Evolutionary conservation across 192 early-diverging fungal genomes (phyloP), one percentile per base, ranked within the genome.

Genomic region (Linnemannia zychae): DNA sequence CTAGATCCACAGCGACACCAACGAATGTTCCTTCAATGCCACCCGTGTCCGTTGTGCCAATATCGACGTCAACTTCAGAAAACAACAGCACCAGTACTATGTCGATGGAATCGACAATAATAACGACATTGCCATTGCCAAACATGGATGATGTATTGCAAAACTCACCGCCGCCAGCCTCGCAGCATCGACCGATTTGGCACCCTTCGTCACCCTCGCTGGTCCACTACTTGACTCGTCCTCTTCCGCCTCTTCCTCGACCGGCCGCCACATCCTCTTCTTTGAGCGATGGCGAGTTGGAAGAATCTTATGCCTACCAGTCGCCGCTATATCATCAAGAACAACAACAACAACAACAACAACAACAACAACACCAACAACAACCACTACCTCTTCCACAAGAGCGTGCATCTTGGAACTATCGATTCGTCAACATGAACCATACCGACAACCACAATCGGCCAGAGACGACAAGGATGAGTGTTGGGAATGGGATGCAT

Each of bases 171-270:
- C 40, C 48, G 7, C 22, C 75, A 38, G 38, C 48, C 44, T 52
- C 66, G 38, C 36, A 34, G 11, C 16, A 38, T 33, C 40, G 28
- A 47, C 69, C 53, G 3, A 49, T 69, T n/a, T 79, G 78, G 78
- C 18, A 79, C 24, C 66, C 72, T 4, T 46, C 49, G 0, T 80
- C 72, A 13, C 67, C 79, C 11, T 75, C 74, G 15, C 57, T 53
- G 11, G 80, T 28, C n/a, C 46, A 69, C 38, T 76, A 81, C 44
- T 49, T 72, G 38, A 80, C 71, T 7, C 47, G 71, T 11, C 71
- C 72, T 36, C 67, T 69, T 31, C 79, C 71, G 9, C 49, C 66
- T 31, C 28, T 63, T 3, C 57, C 57, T 15, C 57, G 57, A 0
- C 57, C 57, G 31, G 18, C 50, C 0, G 1, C 53, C n/a, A 4